Percentiles rank a stretch among this genome's conserved stretches.
phyloP scores from a whole-genome alignment of 169 alveolate species.

The Toxoplasma gondii region DNA sequence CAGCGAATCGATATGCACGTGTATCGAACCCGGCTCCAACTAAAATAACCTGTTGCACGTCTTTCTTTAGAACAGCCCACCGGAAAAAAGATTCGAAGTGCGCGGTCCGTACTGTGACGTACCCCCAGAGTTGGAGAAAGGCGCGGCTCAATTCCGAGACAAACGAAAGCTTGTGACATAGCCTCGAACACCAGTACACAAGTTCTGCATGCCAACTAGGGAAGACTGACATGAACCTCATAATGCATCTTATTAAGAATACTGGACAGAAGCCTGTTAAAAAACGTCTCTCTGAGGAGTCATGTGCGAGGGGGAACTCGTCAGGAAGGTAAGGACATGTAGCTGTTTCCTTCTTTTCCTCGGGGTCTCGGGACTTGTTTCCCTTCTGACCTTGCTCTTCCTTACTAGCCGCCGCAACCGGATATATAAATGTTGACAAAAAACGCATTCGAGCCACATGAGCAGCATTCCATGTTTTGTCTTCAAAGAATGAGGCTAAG shows the following conservation, averaged over 20 bases:
- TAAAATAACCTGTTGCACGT: neutral
- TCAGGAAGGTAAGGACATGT: conserved; percentile 18
- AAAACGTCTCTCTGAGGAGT: conserved; percentile 1
- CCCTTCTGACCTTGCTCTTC: neutral
- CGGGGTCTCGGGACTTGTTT: no score
- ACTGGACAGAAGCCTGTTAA: neutral
- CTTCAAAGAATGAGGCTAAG: neutral
- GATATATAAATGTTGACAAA: neutral
- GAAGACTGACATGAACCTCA: neutral
- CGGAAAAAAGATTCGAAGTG: neutral
- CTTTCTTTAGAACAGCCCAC: neutral
- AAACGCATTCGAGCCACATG: conserved; percentile 3
- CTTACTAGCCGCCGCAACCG: neutral
- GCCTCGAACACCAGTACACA: neutral
- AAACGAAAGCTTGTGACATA: neutral
- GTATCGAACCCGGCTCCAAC: conserved; percentile 22
- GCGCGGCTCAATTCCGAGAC: conserved; percentile 1
- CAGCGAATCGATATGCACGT: neutral
- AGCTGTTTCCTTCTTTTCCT: neutral
- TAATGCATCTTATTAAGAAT: neutral
- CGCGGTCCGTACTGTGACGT: neutral
- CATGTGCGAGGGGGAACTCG: neutral
- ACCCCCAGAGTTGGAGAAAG: conserved; percentile 13
- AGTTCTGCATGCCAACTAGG: neutral
- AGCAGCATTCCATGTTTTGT: conserved; percentile 9